phyloP scores from a whole-genome alignment of 257 asterid genomes.

The Capsicum rhomboideum region DNA sequence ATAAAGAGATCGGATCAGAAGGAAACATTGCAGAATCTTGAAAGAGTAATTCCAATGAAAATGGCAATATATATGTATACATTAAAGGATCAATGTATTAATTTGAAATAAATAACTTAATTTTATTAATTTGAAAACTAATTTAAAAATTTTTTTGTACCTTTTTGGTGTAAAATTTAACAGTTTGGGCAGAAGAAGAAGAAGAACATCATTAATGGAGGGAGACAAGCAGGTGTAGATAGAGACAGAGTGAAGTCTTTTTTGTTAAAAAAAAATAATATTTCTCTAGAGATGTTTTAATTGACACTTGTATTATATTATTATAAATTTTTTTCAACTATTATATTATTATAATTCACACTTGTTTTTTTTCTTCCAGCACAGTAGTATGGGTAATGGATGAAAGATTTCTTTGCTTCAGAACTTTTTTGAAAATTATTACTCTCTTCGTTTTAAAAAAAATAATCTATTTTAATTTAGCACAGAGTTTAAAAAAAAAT shows the following conservation, averaged over 20 bases:
- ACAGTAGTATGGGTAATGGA: background rate
- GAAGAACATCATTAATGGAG: slow-evolving; percentile 29
- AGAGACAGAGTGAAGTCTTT: background rate
- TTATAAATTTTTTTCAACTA: no score
- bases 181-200: slow-evolving; percentile 4
- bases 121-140: background rate
- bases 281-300: background rate
- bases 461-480: no score
- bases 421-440: no score
- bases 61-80: background rate
- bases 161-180: slow-evolving; percentile 10
- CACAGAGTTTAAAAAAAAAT: no score
- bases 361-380: background rate
- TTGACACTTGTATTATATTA: no score
- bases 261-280: no score
- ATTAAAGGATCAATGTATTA: no score
- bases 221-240: slow-evolving; percentile 11
- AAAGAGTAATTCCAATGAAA: background rate
- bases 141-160: slow-evolving; percentile 12
- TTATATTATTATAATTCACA: no score
- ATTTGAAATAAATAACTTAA: background rate
- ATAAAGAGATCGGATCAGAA: slow-evolving; percentile 44
- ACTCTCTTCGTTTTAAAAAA: no score
- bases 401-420: no score
- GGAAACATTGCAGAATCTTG: background rate